These are phyloP conservation scores for Boletus edulis DNA, from an alignment of 768 basidiomycete species.

Conservation along the genomic window DNA sequence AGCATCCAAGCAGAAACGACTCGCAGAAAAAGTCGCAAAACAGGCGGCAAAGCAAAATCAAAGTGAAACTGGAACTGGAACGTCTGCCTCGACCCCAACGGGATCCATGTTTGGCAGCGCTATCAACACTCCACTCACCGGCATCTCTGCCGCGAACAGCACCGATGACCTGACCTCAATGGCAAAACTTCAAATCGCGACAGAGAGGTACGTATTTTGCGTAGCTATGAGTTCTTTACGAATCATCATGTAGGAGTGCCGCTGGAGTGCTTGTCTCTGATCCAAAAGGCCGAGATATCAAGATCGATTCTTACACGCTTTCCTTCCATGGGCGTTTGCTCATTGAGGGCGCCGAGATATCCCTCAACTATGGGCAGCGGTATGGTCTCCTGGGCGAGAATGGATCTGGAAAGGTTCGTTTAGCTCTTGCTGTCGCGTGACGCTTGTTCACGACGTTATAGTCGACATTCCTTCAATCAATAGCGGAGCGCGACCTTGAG, in stretches of 20 bases:
- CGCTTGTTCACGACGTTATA: slow-evolving; percentile 28
- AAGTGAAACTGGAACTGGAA: slow-evolving; percentile 38
- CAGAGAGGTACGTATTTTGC: slow-evolving; percentile 65
- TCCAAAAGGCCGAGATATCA: slow-evolving; percentile 90
- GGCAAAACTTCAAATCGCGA: slow-evolving; percentile 87
- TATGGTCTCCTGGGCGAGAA: slow-evolving; percentile 98
- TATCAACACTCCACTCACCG: slow-evolving; percentile 79
- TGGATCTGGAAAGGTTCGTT: slow-evolving; percentile 92
- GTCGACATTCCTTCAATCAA: slow-evolving; percentile 95
- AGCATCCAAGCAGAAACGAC: slow-evolving; percentile 86
- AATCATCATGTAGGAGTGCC: slow-evolving; percentile 59
- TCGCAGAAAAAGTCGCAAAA: slow-evolving; percentile 92
- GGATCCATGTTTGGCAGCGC: slow-evolving; percentile 65
- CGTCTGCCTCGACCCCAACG: slow-evolving; percentile 58
- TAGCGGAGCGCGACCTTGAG: slow-evolving; percentile 92
- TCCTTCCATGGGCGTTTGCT: slow-evolving; percentile 95
- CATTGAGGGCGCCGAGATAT: slow-evolving; percentile 61
- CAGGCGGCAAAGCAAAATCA: slow-evolving; percentile 54
- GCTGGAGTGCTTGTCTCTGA: slow-evolving; percentile 93
- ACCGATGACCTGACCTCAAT: slow-evolving; percentile 79
- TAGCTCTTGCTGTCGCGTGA: slow-evolving; percentile 8
- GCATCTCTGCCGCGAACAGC: slow-evolving; percentile 74
- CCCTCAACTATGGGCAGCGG: slow-evolving; percentile 86
- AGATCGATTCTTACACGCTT: slow-evolving; percentile 92
- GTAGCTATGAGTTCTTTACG: not conserved